Evolutionary conservation across 768 basidiomycete species (phyloP).

Genomic region (Suillus spraguei): DNA sequence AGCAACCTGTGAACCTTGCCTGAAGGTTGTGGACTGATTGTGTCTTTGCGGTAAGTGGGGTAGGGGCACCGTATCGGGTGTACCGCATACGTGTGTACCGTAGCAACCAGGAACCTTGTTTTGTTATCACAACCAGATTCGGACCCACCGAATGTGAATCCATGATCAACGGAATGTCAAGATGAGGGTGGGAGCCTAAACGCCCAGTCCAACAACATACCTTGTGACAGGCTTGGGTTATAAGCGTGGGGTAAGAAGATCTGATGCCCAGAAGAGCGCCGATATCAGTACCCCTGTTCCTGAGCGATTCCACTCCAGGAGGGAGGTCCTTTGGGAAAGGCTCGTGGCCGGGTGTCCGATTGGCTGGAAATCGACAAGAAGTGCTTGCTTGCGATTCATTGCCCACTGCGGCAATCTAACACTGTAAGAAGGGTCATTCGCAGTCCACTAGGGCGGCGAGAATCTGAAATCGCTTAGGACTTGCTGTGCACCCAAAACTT

Average conservation of each 20-base stretch:
- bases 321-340: conserved; percentile 14
- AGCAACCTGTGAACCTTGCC: background rate
- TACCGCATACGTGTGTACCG: conserved; percentile 9
- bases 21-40: conserved; percentile 7
- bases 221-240: background rate
- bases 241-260: background rate
- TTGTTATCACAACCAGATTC: background rate
- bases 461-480: conserved; percentile 4
- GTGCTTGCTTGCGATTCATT: conserved; percentile 13
- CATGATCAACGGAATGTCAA: background rate
- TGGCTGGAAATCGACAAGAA: conserved; percentile 18
- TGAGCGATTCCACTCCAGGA: conserved; percentile 20
- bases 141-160: background rate
- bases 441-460: background rate
- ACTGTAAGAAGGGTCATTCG: background rate
- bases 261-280: conserved; percentile 12
- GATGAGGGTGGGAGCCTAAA: background rate
- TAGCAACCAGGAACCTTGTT: conserved; percentile 26
- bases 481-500: background rate
- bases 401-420: conserved; percentile 13
- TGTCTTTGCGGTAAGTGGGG: background rate
- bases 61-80: background rate
- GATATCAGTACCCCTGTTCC: conserved; percentile 32
- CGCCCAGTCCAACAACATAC: background rate
- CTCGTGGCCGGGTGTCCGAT: conserved; percentile 3